These are phyloP conservation scores for Sapria himalayana DNA, from an alignment of 345 rosid species.

Conservation along the genomic window DNA sequence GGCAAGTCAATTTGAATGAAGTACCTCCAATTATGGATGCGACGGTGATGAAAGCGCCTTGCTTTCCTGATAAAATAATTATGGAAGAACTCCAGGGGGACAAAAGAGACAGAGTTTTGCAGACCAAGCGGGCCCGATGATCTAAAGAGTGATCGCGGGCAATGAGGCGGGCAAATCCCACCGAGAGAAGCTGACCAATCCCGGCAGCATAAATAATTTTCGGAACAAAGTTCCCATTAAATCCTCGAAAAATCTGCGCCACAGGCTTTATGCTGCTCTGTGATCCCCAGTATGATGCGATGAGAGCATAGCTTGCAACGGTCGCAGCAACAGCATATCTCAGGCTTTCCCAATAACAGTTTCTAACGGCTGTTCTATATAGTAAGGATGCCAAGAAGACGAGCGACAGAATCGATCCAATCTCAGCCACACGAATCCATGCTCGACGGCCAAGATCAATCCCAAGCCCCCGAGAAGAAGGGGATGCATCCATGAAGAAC, in stretches of 20 bases:
- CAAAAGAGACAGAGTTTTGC: constrained; percentile 26
- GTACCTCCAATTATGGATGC: constrained; percentile 53
- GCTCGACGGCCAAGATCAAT: constrained; percentile 26
- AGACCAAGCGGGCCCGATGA: constrained; percentile 12
- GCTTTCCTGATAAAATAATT: constrained; percentile 56
- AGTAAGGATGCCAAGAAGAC: constrained; percentile 26
- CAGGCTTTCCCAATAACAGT: constrained; percentile 18
- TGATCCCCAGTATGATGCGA: constrained; percentile 50
- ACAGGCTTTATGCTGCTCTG: constrained; percentile 27
- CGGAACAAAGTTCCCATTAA: constrained; percentile 33
- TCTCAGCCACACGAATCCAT: constrained; percentile 28
- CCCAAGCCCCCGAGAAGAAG: constrained; percentile 67
- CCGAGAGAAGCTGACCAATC: constrained; percentile 32
- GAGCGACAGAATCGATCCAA: constrained; percentile 32
- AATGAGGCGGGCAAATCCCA: constrained; percentile 18
- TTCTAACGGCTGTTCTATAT: constrained; percentile 11
- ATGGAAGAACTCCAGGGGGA: constrained; percentile 67
- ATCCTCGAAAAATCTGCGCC: constrained; percentile 17
- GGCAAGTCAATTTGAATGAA: no score
- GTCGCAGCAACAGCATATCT: constrained; percentile 31
- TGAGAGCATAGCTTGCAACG: constrained; percentile 36
- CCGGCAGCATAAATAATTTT: constrained; percentile 31
- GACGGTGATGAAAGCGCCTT: constrained; percentile 58
- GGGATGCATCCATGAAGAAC: constrained; percentile 39
- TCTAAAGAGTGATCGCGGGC: constrained; percentile 10